Base-by-base conservation (phyloP, 148 eudicot genomes). In the Amaranthus hypochondriacus region DNA sequence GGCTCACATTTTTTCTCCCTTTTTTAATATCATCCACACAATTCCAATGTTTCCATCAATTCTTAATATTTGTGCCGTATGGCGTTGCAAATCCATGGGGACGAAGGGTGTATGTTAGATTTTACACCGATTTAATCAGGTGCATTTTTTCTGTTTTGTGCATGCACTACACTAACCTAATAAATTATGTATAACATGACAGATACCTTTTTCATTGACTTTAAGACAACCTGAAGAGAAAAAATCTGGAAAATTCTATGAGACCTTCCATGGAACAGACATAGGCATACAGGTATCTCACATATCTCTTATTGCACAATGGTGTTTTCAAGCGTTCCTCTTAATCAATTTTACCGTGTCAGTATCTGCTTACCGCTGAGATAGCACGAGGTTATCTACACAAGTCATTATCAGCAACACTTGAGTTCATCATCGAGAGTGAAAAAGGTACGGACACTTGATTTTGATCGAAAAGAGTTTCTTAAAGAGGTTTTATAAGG, bases 231-330 rank as follows among this genome's bases (percentile, higher is more conserved):
- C 76, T 59, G 86, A 78, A 49, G 85, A 81, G 51, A 78, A 79
- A 5, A 81, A 83, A 73, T 43, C 68, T 46, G 92, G 83, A 71
- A 87, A 73, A 46, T 76, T 87, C 57, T 88, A 88, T 71, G 96
- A 90, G 72, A 90, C 96, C 63, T 90, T 81, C 72, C 96, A 90
- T 75, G 96, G 96, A 76, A 86, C 86, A 52, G 79, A 90, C 80
- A 84, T 90, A 71, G 87, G 83, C 85, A 85, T 90, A 69, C 96
- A 90, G 92, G 96, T 87, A 75, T 61, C 68, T 44, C 48, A 48
- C 48, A 71, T 28, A 28, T 28, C 39, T 28, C 39, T 1, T 28
- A 28, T 28, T 28, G 39, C 39, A 28, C 39, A 28, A 28, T 28
- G 39, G 39, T 28, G 49, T 53, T 60, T 43, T 28, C 48, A 2